Evolutionary conservation across 2,329 filamentous ascomycete genomes (phyloP), one percentile per base, ranked within the genome.

Genomic region (Trichoderma semiorbis): DNA sequence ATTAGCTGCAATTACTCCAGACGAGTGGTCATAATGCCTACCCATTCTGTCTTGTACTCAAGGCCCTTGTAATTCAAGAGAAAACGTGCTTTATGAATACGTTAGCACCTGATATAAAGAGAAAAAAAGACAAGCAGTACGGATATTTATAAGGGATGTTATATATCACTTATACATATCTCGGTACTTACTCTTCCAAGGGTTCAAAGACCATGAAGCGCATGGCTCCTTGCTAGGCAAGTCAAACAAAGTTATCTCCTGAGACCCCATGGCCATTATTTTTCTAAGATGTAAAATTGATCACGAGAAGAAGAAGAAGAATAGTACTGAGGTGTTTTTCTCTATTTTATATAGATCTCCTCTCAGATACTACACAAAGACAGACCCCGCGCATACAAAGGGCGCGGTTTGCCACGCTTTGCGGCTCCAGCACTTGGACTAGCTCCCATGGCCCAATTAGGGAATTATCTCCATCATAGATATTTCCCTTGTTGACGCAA

Each of bases 11-110:
- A n/a, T 2, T 39, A 18, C 21, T 34, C n/a, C 3, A 24, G 21
- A 47, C 16, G 21, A 24, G 12, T 36, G 8, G n/a, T 14, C 26
- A 2, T 5, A 1, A 18, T 4, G 55, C 74, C 69, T 75, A 84
- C 80, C 90, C 90, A 93, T 84, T 90, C 83, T 0, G 91, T 93
- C 77, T 86, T 85, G 81, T 93, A 93, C 60, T 89, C 84, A 16
- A 93, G 78, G 1, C 83, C 83, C 78, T 93, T 93, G 81, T 86
- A 92, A 81, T 93, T 93, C 58, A 93, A 81, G 3, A 86, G 78
- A 70, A 93, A 80, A 1, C 91, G 89, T 58, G 88, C 91, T 24
- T 24, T 92, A 67, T 8, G 7, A 7, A 6, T 34, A 24, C 8
- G 66, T 69, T 21, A 50, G 36, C 24, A 1, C 21, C 24, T n/a